These are phyloP conservation scores for Exophiala sp. DNA, from an alignment of 2,329 filamentous ascomycete genomes.

Conservation along the genomic window DNA sequence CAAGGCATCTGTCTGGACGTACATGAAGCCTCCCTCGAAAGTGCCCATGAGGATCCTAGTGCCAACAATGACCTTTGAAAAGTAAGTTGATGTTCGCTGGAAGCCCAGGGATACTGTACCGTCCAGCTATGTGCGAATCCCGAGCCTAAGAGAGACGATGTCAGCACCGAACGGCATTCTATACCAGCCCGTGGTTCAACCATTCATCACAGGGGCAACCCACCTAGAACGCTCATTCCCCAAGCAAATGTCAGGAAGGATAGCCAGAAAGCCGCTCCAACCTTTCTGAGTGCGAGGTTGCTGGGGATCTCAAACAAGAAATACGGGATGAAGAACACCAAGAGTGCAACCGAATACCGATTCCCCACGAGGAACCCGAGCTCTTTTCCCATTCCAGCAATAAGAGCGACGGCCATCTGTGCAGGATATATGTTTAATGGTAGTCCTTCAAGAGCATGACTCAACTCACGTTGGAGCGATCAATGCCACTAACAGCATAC, in stretches of 20 bases:
- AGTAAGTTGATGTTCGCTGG: background rate
- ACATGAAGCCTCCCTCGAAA: background rate
- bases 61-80: background rate
- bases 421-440: no score
- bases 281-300: background rate
- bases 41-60: background rate
- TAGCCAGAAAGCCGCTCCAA: background rate
- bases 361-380: conserved; percentile 45
- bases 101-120: background rate
- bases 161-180: background rate
- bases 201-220: no score
- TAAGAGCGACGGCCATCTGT: conserved; percentile 29
- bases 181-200: background rate
- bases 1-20: conserved; percentile 34
- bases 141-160: background rate
- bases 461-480: conserved; percentile 19
- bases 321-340: conserved; percentile 65
- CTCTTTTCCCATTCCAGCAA: conserved; percentile 26
- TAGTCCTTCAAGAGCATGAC: background rate
- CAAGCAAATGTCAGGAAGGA: background rate
- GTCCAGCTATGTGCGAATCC: background rate
- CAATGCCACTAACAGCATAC: conserved; percentile 21
- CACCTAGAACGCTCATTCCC: background rate
- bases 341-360: conserved; percentile 63
- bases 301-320: conserved; percentile 62